phyloP scores from a whole-genome alignment of 2,329 filamentous ascomycete genomes.

The Colletotrichum nymphaeae region DNA sequence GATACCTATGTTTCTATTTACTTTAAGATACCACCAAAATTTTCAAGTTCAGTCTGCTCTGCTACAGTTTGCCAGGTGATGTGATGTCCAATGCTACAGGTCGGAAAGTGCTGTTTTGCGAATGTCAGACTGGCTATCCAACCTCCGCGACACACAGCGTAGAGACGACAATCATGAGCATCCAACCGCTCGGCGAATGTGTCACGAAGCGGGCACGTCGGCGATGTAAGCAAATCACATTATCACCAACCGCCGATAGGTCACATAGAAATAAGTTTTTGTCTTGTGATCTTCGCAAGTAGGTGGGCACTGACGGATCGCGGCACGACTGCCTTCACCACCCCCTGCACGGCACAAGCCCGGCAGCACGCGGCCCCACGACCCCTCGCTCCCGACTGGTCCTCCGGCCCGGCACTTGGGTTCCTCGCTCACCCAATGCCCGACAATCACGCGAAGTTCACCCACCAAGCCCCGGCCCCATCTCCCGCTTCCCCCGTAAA shows the following conservation, averaged over 20 bases:
- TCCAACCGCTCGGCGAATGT: background rate
- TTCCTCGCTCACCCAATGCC: background rate
- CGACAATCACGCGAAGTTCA: conserved; percentile 7
- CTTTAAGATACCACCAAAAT: conserved; percentile 17
- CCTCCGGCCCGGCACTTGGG: background rate
- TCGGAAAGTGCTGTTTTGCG: background rate
- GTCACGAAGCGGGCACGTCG: background rate
- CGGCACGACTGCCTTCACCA: background rate
- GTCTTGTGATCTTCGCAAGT: background rate
- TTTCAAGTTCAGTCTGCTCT: background rate
- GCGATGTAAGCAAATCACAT: background rate
- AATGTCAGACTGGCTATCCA: background rate
- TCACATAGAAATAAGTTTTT: background rate
- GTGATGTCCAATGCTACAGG: background rate
- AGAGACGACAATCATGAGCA: background rate
- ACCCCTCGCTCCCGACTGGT: background rate
- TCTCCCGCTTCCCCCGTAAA: background rate
- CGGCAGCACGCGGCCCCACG: background rate
- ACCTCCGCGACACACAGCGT: too few species aligned
- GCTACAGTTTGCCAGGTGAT: background rate
- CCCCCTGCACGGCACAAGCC: background rate
- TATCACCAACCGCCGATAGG: background rate
- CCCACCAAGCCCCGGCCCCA: background rate
- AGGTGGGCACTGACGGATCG: background rate
- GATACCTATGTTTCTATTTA: background rate